Percentiles rank a stretch among this genome's conserved stretches.
These are phyloP conservation scores for Veloporphyrellus conicus DNA, from an alignment of 1,284 basidiomycete genomes.

Conservation along the genomic window DNA sequence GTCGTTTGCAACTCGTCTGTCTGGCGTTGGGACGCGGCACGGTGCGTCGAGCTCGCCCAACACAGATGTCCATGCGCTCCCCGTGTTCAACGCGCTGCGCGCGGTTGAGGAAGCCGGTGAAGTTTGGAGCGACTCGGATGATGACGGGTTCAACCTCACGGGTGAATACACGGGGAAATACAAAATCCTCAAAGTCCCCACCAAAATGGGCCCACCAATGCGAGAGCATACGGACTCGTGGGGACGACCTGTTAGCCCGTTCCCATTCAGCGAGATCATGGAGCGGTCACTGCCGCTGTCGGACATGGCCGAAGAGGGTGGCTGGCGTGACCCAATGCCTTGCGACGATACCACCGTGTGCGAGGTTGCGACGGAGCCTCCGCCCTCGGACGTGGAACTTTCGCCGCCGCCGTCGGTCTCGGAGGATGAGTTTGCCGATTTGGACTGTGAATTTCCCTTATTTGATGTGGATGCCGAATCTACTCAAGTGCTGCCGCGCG, in stretches of 20 bases:
- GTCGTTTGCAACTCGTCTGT: slow-evolving; percentile 23
- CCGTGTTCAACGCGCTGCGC: slow-evolving; percentile 32
- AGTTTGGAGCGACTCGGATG: slow-evolving; percentile 38
- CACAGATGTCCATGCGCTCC: slow-evolving; percentile 16
- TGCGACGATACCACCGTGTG: slow-evolving; percentile 7
- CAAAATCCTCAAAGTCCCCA: slow-evolving; percentile 49
- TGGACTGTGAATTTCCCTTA: slow-evolving; percentile 14
- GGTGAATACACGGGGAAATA: slow-evolving; percentile 67
- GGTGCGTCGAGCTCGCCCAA: slow-evolving; percentile 5
- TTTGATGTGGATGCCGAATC: slow-evolving; percentile 23
- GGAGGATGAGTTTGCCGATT: slow-evolving; percentile 23
- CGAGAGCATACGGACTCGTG: slow-evolving; percentile 49
- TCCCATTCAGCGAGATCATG: slow-evolving; percentile 39
- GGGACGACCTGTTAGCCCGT: slow-evolving; percentile 69
- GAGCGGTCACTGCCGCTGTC: slow-evolving; percentile 26
- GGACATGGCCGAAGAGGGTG: background rate
- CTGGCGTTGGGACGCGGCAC: slow-evolving; percentile 4
- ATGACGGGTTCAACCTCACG: slow-evolving; percentile 35
- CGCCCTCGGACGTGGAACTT: slow-evolving; percentile 20
- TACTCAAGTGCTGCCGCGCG: slow-evolving; percentile 9
- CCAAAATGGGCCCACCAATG: slow-evolving; percentile 65
- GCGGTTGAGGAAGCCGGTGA: slow-evolving; percentile 12
- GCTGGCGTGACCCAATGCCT: no score
- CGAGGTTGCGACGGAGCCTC: slow-evolving; percentile 27
- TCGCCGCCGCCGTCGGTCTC: slow-evolving; percentile 11